A percentile compares a stretch with the other conserved stretches of the same genome.
phyloP scores from a whole-genome alignment of 2,329 filamentous ascomycete species.

The Penicillium palitans region DNA sequence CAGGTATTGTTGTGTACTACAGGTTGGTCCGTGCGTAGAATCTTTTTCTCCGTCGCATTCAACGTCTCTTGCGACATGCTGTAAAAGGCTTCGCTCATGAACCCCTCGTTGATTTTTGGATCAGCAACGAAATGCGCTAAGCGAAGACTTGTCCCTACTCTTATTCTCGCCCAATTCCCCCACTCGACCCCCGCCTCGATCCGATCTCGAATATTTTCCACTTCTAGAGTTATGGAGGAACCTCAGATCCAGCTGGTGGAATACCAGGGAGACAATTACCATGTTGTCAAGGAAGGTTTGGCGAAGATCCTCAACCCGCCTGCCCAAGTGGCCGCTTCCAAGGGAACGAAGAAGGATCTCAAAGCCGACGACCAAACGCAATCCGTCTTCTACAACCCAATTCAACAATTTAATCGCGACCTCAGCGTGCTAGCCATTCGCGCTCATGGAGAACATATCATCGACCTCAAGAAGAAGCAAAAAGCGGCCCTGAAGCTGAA shows the following conservation, averaged over 20 bases:
- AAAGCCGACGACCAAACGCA: conserved; percentile 64
- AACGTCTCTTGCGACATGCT: conserved; percentile 12
- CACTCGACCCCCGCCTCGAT: neutral
- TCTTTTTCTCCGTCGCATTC: conserved; percentile 21
- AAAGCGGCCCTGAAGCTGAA: conserved; percentile 46
- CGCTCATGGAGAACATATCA: conserved; percentile 72
- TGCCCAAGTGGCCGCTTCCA: conserved; percentile 44
- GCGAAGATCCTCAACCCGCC: conserved; percentile 66
- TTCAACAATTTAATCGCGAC: conserved; percentile 98
- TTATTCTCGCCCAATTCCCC: conserved; percentile 4
- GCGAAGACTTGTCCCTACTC: neutral
- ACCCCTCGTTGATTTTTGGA: conserved; percentile 9
- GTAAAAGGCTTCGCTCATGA: conserved; percentile 17
- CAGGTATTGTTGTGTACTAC: neutral
- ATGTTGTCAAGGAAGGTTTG: conserved; percentile 65
- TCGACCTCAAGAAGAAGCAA: conserved; percentile 53
- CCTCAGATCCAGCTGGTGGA: conserved; percentile 32
- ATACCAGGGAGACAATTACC: conserved; percentile 57
- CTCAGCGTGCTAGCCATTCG: conserved; percentile 90
- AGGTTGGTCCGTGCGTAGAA: conserved; percentile 22
- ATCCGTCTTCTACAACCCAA: conserved; percentile 95
- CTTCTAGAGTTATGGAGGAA: conserved; percentile 21
- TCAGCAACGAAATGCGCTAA: conserved; percentile 15
- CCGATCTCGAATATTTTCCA: conserved; percentile 13
- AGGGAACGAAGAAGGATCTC: conserved; percentile 46